Evolutionary conservation across 2,329 filamentous ascomycete species (phyloP), one percentile per base, ranked within the genome.

Genomic region (Cercospora berteroae): DNA sequence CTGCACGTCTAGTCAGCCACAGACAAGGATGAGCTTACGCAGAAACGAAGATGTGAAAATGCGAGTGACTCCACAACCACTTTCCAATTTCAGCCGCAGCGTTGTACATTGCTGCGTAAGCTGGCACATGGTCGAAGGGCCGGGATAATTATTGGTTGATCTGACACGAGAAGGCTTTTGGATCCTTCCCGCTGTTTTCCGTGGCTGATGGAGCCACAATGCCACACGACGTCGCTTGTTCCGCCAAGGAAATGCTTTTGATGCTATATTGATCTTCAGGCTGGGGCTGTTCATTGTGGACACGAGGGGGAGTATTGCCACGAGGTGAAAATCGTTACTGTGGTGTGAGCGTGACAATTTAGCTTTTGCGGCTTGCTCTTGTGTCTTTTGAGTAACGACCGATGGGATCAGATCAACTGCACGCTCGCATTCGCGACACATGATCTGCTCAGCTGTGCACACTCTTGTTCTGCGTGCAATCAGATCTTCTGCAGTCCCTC

Each of bases 181-280:
- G 8, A 58, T 58, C 55, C 55, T 58, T 58, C 55, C 55, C 55
- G 55, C 55, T 36, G 18, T 36, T n/a, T 8, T 58, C 55, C 55
- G 55, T 23, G 16, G 27, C 55, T 33, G 55, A 58, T n/a, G 18
- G 55, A 33, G 55, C 27, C 27, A 58, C 27, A 33, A 33, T 16
- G 18, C 55, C 48, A 27, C 12, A 52, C 48, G 13, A 4, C 48
- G 2, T 33, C 27, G 55, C n/a, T 18, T 18, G 25, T 29, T 58
- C 27, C 55, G 55, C 55, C 27, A 31, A 31, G 55, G 18, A 23
- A n/a, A 58, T 31, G n/a, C 55, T 18, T 33, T 18, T 20, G 55
- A 18, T 58, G 31, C 55, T 58, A 58, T 33, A 58, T 58, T 58
- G 31, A 58, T 58, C 55, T 33, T n/a, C 4, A 58, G 10, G 55